Base-by-base conservation (phyloP, 2,329 filamentous ascomycete species). In the Pezizomycotina sp. region DNA sequence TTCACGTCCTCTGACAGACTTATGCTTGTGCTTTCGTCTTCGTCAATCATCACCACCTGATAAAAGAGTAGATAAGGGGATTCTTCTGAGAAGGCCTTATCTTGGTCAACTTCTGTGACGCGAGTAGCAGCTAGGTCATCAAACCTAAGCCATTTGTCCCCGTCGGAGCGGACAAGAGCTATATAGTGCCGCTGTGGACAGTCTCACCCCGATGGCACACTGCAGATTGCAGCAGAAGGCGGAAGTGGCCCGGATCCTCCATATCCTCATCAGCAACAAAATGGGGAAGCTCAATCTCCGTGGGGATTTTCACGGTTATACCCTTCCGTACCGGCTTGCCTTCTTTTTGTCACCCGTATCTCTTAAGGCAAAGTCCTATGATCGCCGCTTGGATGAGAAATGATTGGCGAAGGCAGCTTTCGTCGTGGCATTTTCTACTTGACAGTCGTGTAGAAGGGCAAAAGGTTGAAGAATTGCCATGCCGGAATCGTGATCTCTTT, bases 1-100 rank as follows among this genome's bases (percentile, higher is more conserved):
- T n/a, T n/a, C n/a, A n/a, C n/a, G n/a, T n/a, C n/a, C n/a, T n/a
- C n/a, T n/a, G n/a, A n/a, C n/a, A n/a, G n/a, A n/a, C n/a, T n/a
- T n/a, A n/a, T n/a, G n/a, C n/a, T n/a, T n/a, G n/a, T n/a, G n/a
- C n/a, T n/a, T n/a, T 63, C 61, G 5, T 77, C 68, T 37, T 84
- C 78, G 19, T 81, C 71, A 51, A 91, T 82, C 0, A 86, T 84
- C 19, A 91, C 69, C 25, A 95, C 80, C 56, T 93, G 86, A 53
- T 93, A 98, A 57, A 95, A 95, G 0, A 98, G 63, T 5, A 95
- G 67, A 55, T 95, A 95, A 0, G 89, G 86, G 55, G 82, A 91
- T 55, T 93, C 84, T n/a, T 77, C 68, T 48, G 71, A 76, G 31
- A 95, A 60, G 0, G 80, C 76, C 48, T 76, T 60, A 43, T 79